Evolutionary conservation across 768 basidiomycete species (phyloP).

Genomic region (Sutorius australiensis): DNA sequence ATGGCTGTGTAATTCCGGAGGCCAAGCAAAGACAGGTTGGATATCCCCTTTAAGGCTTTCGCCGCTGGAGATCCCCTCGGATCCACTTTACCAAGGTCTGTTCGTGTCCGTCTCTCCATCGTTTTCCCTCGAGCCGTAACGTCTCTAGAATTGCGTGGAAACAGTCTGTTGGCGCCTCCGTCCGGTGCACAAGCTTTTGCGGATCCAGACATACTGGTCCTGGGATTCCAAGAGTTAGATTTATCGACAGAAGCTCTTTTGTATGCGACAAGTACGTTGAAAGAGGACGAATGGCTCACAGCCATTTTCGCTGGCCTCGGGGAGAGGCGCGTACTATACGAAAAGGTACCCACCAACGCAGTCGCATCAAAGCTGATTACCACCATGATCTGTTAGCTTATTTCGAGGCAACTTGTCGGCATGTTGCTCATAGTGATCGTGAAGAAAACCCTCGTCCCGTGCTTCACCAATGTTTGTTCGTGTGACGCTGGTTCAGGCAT

Average conservation of each 20-base stretch:
- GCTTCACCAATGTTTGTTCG: slow-evolving; percentile 52
- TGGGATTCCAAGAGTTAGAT: slow-evolving; percentile 81
- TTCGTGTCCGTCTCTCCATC: neutral
- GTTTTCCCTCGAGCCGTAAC: neutral
- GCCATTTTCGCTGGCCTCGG: slow-evolving; percentile 71
- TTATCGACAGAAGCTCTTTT: slow-evolving; percentile 74
- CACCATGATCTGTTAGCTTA: slow-evolving; percentile 42
- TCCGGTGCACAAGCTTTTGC: slow-evolving; percentile 22
- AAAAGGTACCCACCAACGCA: slow-evolving; percentile 47
- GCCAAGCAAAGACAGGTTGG: slow-evolving; percentile 9
- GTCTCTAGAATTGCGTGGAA: slow-evolving; percentile 9
- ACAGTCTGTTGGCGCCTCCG: neutral
- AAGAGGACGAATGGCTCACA: slow-evolving; percentile 67
- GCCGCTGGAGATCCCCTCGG: slow-evolving; percentile 28
- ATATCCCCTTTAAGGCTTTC: slow-evolving; percentile 38
- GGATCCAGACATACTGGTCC: slow-evolving; percentile 66
- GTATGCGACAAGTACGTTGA: slow-evolving; percentile 57
- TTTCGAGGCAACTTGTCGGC: slow-evolving; percentile 78
- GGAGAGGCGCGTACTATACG: slow-evolving; percentile 56
- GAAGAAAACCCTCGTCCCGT: slow-evolving; percentile 45
- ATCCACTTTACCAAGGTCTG: slow-evolving; percentile 25
- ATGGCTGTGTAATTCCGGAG: slow-evolving; percentile 49
- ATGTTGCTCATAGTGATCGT: slow-evolving; percentile 72
- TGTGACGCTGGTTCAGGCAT: slow-evolving; percentile 66
- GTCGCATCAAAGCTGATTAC: neutral